Base-by-base conservation (phyloP, 2,329 filamentous ascomycete genomes). In the Myriangium duriaei region DNA sequence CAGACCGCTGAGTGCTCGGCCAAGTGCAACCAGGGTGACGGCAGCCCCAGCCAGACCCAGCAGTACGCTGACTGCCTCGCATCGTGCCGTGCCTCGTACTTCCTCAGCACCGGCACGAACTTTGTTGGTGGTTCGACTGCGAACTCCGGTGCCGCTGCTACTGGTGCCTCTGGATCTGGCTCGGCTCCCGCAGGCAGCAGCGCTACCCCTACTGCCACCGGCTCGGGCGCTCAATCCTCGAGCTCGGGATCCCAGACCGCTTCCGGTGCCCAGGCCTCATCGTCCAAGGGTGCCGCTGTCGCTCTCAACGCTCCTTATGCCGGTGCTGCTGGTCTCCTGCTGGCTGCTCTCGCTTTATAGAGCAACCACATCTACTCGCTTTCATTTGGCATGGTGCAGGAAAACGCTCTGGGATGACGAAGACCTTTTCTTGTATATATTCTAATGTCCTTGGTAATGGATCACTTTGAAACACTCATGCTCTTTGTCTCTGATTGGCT, bases 21-120 rank as follows among this genome's bases (percentile, higher is more conserved):
- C 32, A 58, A 63, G 37, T 74, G 70, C 52, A 62, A 66, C 40
- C 67, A 72, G 58, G 69, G 69, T 39, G 60, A 62, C 45, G 68
- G 69, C 31, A 59, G 63, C 18, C 51, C 60, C 3, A 53, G 51
- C 10, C 67, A 64, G 42, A 66, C 62, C 21, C 45, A 62, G 37
- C 55, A 55, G 42, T 73, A 65, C 47, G 58, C 61, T 43, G 45
- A 58, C 33, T 74, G 70, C 53, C 59, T 67, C 49, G 55, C 63
- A 37, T 49, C 51, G 41, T 74, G 70, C 59, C 15, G 36, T 5
- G 40, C 41, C 13, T 37, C 30, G 30, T 34, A 42, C 32, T 44
- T 42, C 42, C 15, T 39, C 30, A 39, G 36, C 30, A 34, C 37
- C 21, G 37, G 32, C 14, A 35, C 34, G 3, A 42, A 35, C 34